Evolutionary conservation across 1,284 basidiomycete genomes (phyloP).

Genomic region (Hemileia vastatrix): DNA sequence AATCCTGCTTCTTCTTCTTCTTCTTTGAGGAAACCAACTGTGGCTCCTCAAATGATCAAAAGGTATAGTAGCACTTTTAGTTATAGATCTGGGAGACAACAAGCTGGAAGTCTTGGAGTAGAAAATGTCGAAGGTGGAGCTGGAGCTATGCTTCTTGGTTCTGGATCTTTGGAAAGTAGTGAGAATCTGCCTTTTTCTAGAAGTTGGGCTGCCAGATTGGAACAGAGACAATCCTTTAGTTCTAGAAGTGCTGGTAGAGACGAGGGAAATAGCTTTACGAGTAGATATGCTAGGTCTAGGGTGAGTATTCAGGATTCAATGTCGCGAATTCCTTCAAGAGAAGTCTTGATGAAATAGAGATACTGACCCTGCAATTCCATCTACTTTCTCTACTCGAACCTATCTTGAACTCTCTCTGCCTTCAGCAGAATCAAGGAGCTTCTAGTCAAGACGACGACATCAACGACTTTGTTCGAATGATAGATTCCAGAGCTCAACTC

Average conservation of each 20-base stretch:
- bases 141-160: conserved; percentile 26
- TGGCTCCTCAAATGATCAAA: conserved; percentile 35
- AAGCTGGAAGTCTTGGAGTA: conserved; percentile 26
- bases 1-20: background rate
- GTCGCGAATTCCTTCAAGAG: too few species aligned
- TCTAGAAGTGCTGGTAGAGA: conserved; percentile 26
- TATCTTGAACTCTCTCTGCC: background rate
- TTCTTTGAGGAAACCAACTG: conserved; percentile 3
- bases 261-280: conserved; percentile 22
- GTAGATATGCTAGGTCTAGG: background rate
- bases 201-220: conserved; percentile 33
- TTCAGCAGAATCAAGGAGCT: conserved; percentile 12
- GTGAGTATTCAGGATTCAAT: background rate
- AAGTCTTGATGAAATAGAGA: too few species aligned
- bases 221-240: conserved; percentile 28
- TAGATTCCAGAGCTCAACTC: conserved; percentile 29
- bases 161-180: conserved; percentile 25
- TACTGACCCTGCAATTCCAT: too few species aligned
- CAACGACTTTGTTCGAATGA: conserved; percentile 31
- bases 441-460: conserved; percentile 34
- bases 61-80: conserved; percentile 34
- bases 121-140: conserved; percentile 25
- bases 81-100: conserved; percentile 27
- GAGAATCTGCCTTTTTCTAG: conserved; percentile 27
- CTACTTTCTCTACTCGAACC: background rate